phyloP scores from a whole-genome alignment of 371 early-diverging fungal species.

The Mucor lusitanicus region DNA sequence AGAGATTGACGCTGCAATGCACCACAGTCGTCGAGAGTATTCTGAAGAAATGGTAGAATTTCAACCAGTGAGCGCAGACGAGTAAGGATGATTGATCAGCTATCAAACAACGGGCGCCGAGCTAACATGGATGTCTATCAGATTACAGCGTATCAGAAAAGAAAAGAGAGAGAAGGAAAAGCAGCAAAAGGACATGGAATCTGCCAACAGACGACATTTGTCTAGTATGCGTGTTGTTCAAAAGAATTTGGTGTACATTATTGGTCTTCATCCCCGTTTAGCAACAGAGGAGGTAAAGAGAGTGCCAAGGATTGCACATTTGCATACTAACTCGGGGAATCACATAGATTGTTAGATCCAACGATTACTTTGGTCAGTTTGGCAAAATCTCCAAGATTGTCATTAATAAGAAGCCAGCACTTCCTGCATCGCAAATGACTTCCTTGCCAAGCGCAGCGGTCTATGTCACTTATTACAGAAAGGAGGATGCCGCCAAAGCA shows the following conservation, averaged over 20 bases:
- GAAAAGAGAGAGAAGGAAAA: conserved; percentile 89
- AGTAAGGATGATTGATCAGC: conserved; percentile 37
- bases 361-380: conserved; percentile 95
- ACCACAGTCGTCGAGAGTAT: conserved; percentile 62
- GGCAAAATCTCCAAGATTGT: conserved; percentile 93
- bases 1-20: neutral
- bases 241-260: conserved; percentile 94
- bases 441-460: conserved; percentile 55
- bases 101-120: neutral
- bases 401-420: conserved; percentile 64
- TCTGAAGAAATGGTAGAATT: conserved; percentile 90
- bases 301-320: neutral
- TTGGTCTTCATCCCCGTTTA: conserved; percentile 85
- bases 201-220: conserved; percentile 82
- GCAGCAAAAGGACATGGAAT: conserved; percentile 87
- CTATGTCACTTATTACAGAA: conserved; percentile 87
- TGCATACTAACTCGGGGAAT: neutral
- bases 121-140: neutral
- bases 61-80: conserved; percentile 85
- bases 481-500: conserved; percentile 90
- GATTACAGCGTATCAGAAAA: conserved; percentile 60
- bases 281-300: conserved; percentile 82
- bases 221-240: conserved; percentile 93
- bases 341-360: conserved; percentile 43
- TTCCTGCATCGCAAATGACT: conserved; percentile 31